Conservation (phyloP, 2,329 filamentous ascomycete species). For the Stagonosporopsis cucurbitacearum region DNA sequence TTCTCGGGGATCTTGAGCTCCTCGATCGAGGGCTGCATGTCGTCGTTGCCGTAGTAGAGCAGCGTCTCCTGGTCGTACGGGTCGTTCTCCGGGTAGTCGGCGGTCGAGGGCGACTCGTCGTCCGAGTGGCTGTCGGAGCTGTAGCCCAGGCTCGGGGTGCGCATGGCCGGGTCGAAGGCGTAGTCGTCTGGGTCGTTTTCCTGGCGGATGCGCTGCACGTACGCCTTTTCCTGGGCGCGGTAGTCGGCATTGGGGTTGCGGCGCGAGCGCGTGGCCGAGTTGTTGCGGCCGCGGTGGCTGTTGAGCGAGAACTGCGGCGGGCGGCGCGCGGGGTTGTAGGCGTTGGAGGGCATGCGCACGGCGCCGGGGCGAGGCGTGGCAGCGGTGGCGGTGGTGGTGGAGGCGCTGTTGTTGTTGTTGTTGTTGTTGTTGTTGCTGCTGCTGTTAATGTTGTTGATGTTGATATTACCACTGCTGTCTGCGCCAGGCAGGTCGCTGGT, state of each 20-base stretch:
- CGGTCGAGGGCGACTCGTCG: conserved; percentile 86
- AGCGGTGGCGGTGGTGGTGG: conserved; percentile 11
- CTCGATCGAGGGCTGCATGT: conserved; percentile 85
- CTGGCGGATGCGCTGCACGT: conserved; percentile 88
- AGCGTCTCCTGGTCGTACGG: conserved; percentile 90
- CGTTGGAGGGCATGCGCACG: conserved; percentile 57
- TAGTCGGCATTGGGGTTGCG: conserved; percentile 76
- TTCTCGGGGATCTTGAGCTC: conserved; percentile 88
- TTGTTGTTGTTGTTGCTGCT: conserved; percentile 11
- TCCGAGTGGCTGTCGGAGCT: conserved; percentile 82
- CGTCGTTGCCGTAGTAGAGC: conserved; percentile 90
- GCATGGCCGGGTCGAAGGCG: conserved; percentile 67
- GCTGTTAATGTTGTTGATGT: too few species aligned
- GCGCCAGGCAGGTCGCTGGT: conserved; percentile 31
- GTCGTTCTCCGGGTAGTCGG: conserved; percentile 81
- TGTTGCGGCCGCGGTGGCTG: conserved; percentile 61
- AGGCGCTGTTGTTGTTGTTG: too few species aligned
- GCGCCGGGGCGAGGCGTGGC: conserved; percentile 49
- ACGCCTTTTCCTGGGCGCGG: conserved; percentile 88
- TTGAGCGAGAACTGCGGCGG: conserved; percentile 57
- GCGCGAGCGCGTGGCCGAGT: conserved; percentile 60
- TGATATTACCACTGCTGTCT: too few species aligned
- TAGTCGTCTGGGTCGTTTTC: conserved; percentile 73
- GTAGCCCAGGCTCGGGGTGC: conserved; percentile 71
- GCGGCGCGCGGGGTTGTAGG: conserved; percentile 57